phyloP scores from a whole-genome alignment of 1,284 basidiomycete genomes.

The Cystobasidiaceae sp. region DNA sequence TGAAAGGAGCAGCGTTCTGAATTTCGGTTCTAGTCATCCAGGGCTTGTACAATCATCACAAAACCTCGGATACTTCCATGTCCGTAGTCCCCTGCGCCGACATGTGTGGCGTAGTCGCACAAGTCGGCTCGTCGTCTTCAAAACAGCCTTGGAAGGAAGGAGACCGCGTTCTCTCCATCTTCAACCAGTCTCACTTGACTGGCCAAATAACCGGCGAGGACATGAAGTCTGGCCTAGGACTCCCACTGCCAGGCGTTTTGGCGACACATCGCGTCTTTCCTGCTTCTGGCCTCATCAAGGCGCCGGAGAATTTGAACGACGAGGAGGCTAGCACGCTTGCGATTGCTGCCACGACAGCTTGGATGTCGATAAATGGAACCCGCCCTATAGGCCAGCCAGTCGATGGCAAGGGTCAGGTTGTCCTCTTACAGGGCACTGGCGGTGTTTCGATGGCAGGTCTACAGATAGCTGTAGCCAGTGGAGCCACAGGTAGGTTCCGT shows the following conservation, averaged over 20 bases:
- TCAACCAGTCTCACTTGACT: not conserved
- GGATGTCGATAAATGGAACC: constrained; percentile 4
- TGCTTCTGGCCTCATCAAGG: not conserved
- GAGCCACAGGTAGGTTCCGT: not conserved
- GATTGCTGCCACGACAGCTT: not conserved
- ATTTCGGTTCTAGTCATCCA: not conserved
- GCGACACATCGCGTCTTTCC: constrained; percentile 1
- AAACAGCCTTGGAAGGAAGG: constrained; percentile 1
- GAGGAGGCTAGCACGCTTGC: not conserved
- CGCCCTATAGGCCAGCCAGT: not conserved
- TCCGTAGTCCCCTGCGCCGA: constrained; percentile 8
- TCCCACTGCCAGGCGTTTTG: not conserved
- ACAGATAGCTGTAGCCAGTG: constrained; percentile 3
- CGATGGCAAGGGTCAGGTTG: not conserved
- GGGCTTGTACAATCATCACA: constrained; percentile 12
- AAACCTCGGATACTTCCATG: not conserved
- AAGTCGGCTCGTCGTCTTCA: not conserved
- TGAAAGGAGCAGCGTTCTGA: not conserved
- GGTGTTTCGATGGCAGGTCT: not conserved
- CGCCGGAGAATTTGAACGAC: not conserved
- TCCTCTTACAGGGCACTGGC: constrained; percentile 5
- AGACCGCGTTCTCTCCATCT: not conserved
- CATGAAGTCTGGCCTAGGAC: not conserved
- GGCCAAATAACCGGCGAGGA: not conserved
- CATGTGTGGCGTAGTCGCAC: not conserved